Base-by-base conservation (phyloP, 1,284 basidiomycete genomes). In the Ustilago nuda region DNA sequence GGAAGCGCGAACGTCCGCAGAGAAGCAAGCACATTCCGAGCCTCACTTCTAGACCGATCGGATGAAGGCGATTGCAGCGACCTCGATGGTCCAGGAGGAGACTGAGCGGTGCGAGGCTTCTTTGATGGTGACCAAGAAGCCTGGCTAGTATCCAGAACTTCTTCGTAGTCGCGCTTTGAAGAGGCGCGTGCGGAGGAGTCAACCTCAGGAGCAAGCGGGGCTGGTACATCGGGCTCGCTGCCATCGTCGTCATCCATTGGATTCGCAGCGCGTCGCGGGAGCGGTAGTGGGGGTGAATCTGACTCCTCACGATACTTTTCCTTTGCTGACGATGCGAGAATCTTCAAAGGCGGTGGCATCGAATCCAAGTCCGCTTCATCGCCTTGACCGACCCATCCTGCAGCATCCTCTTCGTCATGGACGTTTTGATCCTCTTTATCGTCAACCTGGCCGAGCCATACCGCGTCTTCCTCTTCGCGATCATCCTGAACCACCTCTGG, bases 121-220 rank as follows among this genome's bases (percentile, higher is more conserved):
- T 74, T 74, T 6, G 39, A 43, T 0, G 72, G 63, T 15, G 71
- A 67, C 61, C 70, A 66, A 2, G 70, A 72, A 11, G 66, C 66
- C 45, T 55, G 62, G 32, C 39, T 58, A 19, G 54, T 80, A 30
- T 84, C 79, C 12, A 76, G 72, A 8, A 68, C 76, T 17, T 43
- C 54, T 0, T 60, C 57, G 48, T 59, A 36, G 50, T 75, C n/a
- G 62, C 73, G 37, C 80, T 82, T 23, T 61, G 74, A 53, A 76
- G 58, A 35, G 2, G 27, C 3, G 2, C 12, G 48, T 4, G 8
- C 11, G 4, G 56, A 48, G 7, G 48, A 37, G 4, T 33, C 19
- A 8, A 35, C 4, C 51, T 48, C 65, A 13, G 57, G 57, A 11
- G 57, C 65, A 3, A 19, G 52, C 3, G 63, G 57, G 4, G 43